Evolutionary conservation across 139 green algal genomes (phyloP).

Genomic region (Asterochloris sp.): DNA sequence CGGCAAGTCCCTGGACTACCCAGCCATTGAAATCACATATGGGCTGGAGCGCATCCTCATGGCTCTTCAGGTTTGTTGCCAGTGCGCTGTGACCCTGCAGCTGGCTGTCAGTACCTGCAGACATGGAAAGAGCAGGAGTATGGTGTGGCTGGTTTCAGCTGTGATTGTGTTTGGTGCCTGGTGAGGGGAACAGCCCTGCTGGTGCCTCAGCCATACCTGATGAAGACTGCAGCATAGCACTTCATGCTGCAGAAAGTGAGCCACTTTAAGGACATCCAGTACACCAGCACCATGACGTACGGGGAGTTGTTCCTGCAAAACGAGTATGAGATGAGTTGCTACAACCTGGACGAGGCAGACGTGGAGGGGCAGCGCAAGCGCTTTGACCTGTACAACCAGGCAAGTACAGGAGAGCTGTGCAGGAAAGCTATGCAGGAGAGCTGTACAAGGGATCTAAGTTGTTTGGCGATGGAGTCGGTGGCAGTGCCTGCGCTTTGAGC

Average conservation of each 20-base stretch:
- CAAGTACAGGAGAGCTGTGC: not conserved
- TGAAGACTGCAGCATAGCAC: not conserved
- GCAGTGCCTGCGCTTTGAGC: no score
- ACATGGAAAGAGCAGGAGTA: not conserved
- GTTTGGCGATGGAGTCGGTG: no score
- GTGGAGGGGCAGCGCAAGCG: conserved; percentile 67
- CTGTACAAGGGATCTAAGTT: no score
- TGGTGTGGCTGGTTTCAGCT: not conserved
- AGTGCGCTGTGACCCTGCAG: not conserved
- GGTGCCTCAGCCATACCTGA: no score
- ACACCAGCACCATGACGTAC: conserved; percentile 73
- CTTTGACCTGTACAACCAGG: conserved; percentile 75
- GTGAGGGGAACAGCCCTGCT: no score
- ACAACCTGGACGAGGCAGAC: conserved; percentile 88
- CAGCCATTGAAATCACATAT: conserved; percentile 98
- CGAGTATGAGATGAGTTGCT: conserved; percentile 91
- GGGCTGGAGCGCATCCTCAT: conserved; percentile 98
- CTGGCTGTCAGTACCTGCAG: not conserved
- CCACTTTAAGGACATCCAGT: conserved; percentile 98
- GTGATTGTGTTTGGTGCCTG: not conserved
- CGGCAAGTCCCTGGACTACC: conserved; percentile 66
- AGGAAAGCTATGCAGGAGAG: no score
- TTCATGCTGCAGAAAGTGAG: conserved; percentile 65
- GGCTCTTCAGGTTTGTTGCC: conserved; percentile 64
- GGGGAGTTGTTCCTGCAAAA: conserved; percentile 98